phyloP scores from a whole-genome alignment of 805 yeast species.

The Barnettozyma sp. region DNA sequence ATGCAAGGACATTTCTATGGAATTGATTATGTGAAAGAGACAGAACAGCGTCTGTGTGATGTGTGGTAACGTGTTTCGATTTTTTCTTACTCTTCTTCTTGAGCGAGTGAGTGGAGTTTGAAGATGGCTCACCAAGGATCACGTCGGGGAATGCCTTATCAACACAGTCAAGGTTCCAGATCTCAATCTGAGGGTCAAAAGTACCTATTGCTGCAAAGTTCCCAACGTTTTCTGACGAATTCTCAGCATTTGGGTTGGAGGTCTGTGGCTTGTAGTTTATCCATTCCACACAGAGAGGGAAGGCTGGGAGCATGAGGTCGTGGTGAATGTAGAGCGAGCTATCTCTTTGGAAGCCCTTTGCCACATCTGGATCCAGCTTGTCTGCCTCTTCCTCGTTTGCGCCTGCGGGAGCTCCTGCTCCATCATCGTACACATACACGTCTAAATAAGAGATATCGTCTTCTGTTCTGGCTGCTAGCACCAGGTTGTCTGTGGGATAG shows the following conservation, averaged over 20 bases:
- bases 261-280: constrained; percentile 61
- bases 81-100: constrained; percentile 44
- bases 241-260: constrained; percentile 32
- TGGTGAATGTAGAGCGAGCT: constrained; percentile 86
- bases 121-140: constrained; percentile 72
- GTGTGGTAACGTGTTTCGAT: constrained; percentile 50
- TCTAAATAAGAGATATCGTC: constrained; percentile 91
- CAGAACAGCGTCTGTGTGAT: constrained; percentile 91
- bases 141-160: constrained; percentile 94
- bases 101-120: constrained; percentile 18
- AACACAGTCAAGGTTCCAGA: constrained; percentile 90
- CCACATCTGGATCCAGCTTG: constrained; percentile 62
- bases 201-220: constrained; percentile 96
- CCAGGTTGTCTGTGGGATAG: constrained; percentile 82
- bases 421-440: constrained; percentile 91
- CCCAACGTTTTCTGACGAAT: constrained; percentile 52
- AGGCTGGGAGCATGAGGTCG: constrained; percentile 93
- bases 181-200: constrained; percentile 94
- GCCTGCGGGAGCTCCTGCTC: constrained; percentile 74
- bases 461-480: constrained; percentile 90
- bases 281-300: constrained; percentile 97
- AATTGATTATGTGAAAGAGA: constrained; percentile 75
- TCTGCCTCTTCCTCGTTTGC: constrained; percentile 61
- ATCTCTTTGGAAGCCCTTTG: constrained; percentile 65
- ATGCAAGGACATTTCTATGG: constrained; percentile 81